These are phyloP conservation scores for Leccinum longicurvipes DNA, from an alignment of 768 basidiomycete genomes.

Conservation along the genomic window DNA sequence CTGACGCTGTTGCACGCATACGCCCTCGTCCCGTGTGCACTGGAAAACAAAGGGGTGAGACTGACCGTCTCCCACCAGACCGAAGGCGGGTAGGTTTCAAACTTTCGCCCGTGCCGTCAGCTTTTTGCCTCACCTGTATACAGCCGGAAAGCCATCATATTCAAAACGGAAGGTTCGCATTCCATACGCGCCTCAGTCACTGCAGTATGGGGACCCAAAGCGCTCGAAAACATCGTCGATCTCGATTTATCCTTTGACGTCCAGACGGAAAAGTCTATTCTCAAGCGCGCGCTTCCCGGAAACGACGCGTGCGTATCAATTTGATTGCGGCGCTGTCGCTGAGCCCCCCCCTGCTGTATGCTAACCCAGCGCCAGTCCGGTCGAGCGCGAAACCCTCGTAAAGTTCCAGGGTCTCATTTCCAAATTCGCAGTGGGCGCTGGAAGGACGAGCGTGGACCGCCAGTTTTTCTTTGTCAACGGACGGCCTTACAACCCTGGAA, in stretches of 20 bases:
- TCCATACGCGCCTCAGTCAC: slow-evolving; percentile 62
- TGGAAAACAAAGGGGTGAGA: slow-evolving; percentile 58
- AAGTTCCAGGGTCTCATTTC: slow-evolving; percentile 78
- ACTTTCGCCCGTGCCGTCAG: neutral
- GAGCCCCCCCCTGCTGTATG: neutral
- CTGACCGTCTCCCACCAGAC: slow-evolving; percentile 68
- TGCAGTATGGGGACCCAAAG: slow-evolving; percentile 82
- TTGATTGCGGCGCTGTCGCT: neutral
- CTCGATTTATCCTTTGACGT: slow-evolving; percentile 71
- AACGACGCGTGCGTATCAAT: slow-evolving; percentile 20
- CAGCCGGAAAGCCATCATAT: slow-evolving; percentile 63
- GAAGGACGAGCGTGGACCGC: slow-evolving; percentile 74
- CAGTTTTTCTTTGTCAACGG: slow-evolving; percentile 95
- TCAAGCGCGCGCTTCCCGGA: slow-evolving; percentile 18
- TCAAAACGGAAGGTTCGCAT: slow-evolving; percentile 68
- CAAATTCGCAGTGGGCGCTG: slow-evolving; percentile 71
- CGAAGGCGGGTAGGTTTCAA: slow-evolving; percentile 61
- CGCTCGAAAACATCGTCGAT: slow-evolving; percentile 70
- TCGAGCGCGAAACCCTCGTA: slow-evolving; percentile 37
- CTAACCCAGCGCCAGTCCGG: slow-evolving; percentile 10
- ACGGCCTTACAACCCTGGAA: slow-evolving; percentile 76
- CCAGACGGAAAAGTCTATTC: slow-evolving; percentile 49
- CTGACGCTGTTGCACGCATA: slow-evolving; percentile 82
- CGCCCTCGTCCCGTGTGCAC: slow-evolving; percentile 76
- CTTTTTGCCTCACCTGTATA: neutral